Evolutionary conservation across 129 eudicot genomes (phyloP), one percentile per base, ranked within the genome.

Genomic region (Tagetes erecta): DNA sequence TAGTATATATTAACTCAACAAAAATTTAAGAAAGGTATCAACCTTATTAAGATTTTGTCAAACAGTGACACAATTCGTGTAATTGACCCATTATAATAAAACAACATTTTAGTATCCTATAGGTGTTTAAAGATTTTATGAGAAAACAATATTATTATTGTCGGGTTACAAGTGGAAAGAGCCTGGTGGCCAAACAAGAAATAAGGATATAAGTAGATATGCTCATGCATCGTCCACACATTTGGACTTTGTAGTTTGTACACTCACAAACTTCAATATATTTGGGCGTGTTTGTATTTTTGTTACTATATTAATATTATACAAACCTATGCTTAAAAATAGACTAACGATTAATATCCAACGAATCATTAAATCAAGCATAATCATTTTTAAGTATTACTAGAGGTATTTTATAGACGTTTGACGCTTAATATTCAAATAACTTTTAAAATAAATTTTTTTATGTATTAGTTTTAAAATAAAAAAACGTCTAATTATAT

Each of bases 141-240:
- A 13, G 9, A 59, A 8, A 34, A 8, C 3, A 33, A 1, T 8
- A 33, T 3, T 58, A 6, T 39, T 64, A 64, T 1, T 64, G 69
- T 39, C 31, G 13, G 13, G 12, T 12, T 39, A n/a, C 49, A 64
- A 14, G 5, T 39, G 70, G 36, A 64, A 64, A 64, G 3, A 62
- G 11, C 39, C 1, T 11, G 37, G 30, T 4, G 40, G 41, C 35
- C 20, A 59, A 59, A 60, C 20, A 1, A n/a, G 10, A 63, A 63
- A 63, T 6, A 63, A 31, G 45, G 68, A n/a, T 12, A 13, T 11
- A 64, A 64, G 35, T 64, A 35, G 70, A 64, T 38, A 58, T 63
- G 42, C 41, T 35, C 7, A 7, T 60, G 3, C 44, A 37, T 27
- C 50, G 49, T 39, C 70, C 70, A 64, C 70, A 64, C 49, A 64